A percentile compares a stretch with the other conserved stretches of the same genome.
phyloP scores from a whole-genome alignment of 441 rosid species.

The Dalechampia spathulata region DNA sequence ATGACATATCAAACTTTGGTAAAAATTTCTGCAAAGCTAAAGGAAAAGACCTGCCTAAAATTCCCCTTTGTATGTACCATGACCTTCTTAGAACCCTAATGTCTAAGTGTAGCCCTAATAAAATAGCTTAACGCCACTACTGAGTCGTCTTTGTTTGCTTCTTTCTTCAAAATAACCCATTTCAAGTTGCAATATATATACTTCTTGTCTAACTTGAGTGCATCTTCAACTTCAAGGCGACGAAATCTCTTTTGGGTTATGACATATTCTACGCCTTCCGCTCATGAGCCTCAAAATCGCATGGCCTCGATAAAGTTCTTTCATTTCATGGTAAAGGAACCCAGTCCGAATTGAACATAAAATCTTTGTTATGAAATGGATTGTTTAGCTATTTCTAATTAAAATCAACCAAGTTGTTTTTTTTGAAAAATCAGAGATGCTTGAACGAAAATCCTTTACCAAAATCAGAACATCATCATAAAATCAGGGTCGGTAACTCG shows the following conservation, averaged over 20 bases:
- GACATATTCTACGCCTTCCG: not conserved
- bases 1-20: not conserved
- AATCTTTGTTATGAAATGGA: conserved; percentile 14
- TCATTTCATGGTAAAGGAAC: not conserved
- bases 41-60: not conserved
- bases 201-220: not conserved
- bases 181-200: not conserved
- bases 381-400: conserved; percentile 5
- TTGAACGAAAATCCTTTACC: not conserved
- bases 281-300: not conserved
- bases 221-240: not conserved
- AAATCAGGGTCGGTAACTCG: conserved; percentile 1
- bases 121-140: not conserved
- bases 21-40: conserved; percentile 1
- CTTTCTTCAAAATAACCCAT: not conserved
- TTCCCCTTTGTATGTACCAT: not conserved
- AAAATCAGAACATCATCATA: conserved; percentile 5
- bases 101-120: conserved; percentile 4
- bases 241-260: not conserved
- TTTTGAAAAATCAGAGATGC: conserved; percentile 16
- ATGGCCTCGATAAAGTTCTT: not conserved
- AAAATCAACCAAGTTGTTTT: conserved; percentile 16
- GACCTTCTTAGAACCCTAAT: conserved; percentile 5
- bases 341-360: conserved; percentile 17
- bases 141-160: not conserved